These are phyloP conservation scores for Salvia sclarea DNA, from an alignment of 305 asterid genomes.

Conservation along the genomic window DNA sequence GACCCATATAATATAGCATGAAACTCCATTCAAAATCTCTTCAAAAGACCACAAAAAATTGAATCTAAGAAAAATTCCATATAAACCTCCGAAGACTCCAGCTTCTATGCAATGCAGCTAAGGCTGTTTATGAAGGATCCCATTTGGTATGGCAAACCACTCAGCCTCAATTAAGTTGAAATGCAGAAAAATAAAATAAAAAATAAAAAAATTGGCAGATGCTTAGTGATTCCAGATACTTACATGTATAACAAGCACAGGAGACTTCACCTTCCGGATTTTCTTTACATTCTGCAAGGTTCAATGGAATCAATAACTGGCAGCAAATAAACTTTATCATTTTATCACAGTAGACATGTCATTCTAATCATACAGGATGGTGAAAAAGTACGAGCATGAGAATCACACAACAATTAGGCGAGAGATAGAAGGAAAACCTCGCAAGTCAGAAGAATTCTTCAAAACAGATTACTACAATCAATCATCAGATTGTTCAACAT, in stretches of 20 bases:
- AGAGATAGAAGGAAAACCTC: not conserved
- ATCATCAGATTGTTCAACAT: constrained; percentile 4
- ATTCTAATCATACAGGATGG: not conserved
- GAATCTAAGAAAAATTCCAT: no score
- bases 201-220: no score
- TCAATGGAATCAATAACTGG: constrained; percentile 31
- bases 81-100: not conserved
- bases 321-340: not conserved
- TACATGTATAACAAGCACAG: constrained; percentile 96
- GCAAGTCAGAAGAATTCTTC: not conserved
- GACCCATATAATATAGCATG: not conserved
- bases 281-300: constrained; percentile 89
- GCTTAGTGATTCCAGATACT: constrained; percentile 40
- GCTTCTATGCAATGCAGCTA: not conserved
- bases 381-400: constrained; percentile 11
- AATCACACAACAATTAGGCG: not conserved
- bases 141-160: not conserved
- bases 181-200: constrained; percentile 10
- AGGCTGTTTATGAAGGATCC: not conserved
- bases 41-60: no score
- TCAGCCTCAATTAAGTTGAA: not conserved
- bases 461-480: constrained; percentile 2
- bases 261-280: constrained; percentile 90
- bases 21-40: not conserved
- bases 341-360: not conserved